Conservation (phyloP, 306 rosid species). For the Acacia confusa region DNA sequence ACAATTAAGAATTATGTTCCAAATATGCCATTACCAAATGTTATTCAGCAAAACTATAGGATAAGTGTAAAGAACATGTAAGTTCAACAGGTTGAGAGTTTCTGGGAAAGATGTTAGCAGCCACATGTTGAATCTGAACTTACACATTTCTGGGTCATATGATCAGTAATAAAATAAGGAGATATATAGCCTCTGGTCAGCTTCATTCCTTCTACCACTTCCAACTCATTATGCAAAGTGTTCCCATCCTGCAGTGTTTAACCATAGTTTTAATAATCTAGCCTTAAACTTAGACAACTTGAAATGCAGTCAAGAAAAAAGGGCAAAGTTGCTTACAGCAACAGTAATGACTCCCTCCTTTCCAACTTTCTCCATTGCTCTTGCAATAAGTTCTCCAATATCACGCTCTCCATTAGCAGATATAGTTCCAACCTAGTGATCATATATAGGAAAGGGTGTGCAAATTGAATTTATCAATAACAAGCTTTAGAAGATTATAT, state of each 20-base stretch:
- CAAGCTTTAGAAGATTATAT: not conserved
- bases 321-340: constrained; percentile 51
- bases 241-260: constrained; percentile 75
- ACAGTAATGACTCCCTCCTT: constrained; percentile 96
- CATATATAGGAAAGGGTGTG: not conserved
- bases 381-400: constrained; percentile 89
- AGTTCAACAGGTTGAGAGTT: constrained; percentile 2
- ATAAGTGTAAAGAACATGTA: not conserved
- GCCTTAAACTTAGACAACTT: constrained; percentile 3
- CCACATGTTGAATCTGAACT: constrained; percentile 38
- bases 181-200: constrained; percentile 81
- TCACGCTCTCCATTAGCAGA: constrained; percentile 94
- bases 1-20: not conserved
- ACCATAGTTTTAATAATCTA: constrained; percentile 25
- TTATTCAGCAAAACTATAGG: constrained; percentile 4
- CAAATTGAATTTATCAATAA: not conserved
- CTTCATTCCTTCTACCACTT: constrained; percentile 99
- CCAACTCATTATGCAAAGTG: constrained; percentile 89
- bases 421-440: constrained; percentile 81
- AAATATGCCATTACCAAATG: constrained; percentile 7
- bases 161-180: constrained; percentile 89
- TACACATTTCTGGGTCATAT: constrained; percentile 91
- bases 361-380: constrained; percentile 98
- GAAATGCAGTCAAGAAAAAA: constrained; percentile 24
- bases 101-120: constrained; percentile 15